Evolutionary conservation across 176 grass and related monocot species (phyloP), one percentile per base, ranked within the genome.

Genomic region (Oryza glumipatula): DNA sequence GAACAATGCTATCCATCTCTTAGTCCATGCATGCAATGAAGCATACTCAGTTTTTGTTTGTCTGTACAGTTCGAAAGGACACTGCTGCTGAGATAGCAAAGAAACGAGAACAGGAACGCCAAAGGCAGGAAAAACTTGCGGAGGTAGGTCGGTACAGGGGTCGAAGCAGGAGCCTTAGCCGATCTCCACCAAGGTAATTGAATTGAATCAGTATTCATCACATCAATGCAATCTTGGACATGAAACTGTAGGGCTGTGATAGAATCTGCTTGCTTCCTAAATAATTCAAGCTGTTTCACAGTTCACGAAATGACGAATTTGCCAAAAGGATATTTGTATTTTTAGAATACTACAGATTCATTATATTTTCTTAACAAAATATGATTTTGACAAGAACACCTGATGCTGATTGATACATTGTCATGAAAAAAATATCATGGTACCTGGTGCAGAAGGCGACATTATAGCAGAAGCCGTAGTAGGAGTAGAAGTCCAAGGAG

Each of bases 21-120:
- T 58, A 28, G n/a, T 60, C 56, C 19, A 63, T 63, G 8, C 58
- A 35, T 35, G 33, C 33, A 35, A 35, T 35, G 33, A 70, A 36
- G 11, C 69, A n/a, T 84, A 26, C 17, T 65, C 21, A 88, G 54
- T 30, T 87, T 87, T n/a, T 78, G 49, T 72, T 84, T 70, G 35
- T 83, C 0, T 77, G 10, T 80, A 71, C 89, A 99, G 96, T 99
- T 94, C 73, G 81, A 64, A 99, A 99, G 77, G 96, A 99, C 63
- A 99, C 88, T 66, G 96, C 94, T 68, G 91, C 93, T 32, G 96
- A 99, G 84, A 88, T 87, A 41, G 89, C 92, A 23, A 99, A 99
- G 87, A 99, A 94, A 86, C 83, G 91, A 65, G 97, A 96, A 74
- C 96, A 91, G 71, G 94, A 99, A 79, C 88, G 84, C 5, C 93